A percentile compares a stretch with the other conserved stretches of the same genome.
phyloP scores from a whole-genome alignment of 192 early-diverging fungal species.

The Phycomyces blakesleeanus region DNA sequence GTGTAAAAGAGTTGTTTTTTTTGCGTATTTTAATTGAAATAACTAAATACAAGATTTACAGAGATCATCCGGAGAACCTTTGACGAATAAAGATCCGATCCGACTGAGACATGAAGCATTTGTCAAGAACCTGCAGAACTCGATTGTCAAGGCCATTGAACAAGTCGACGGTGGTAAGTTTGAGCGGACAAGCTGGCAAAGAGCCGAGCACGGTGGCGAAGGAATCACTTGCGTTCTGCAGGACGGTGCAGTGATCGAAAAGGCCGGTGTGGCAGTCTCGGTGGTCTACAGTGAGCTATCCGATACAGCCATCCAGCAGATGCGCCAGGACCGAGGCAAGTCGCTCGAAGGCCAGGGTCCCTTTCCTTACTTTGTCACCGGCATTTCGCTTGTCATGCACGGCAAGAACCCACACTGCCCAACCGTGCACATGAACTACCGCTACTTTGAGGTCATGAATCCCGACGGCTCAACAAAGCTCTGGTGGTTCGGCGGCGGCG shows the following conservation, averaged over 20 bases:
- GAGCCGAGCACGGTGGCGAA: conserved; percentile 81
- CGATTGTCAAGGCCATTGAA: conserved; percentile 68
- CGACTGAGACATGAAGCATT: conserved; percentile 75
- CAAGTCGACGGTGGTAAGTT: conserved; percentile 60
- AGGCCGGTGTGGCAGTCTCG: conserved; percentile 93
- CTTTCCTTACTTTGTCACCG: conserved; percentile 81
- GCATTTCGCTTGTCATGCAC: conserved; percentile 89
- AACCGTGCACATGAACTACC: conserved; percentile 95
- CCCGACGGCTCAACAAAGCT: conserved; percentile 57
- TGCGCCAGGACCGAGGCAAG: conserved; percentile 74
- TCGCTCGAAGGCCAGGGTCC: conserved; percentile 56
- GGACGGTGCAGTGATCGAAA: conserved; percentile 88
- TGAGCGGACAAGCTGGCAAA: conserved; percentile 75
- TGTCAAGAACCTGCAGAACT: conserved; percentile 70
- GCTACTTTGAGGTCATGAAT: conserved; percentile 89
- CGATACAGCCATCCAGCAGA: conserved; percentile 68
- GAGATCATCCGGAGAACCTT: conserved; percentile 18
- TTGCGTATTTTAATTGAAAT: no score
- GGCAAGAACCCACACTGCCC: conserved; percentile 92
- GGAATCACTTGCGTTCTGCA: conserved; percentile 90
- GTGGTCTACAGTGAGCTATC: conserved; percentile 81
- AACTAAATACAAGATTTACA: no score
- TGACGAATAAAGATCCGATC: conserved; percentile 54
- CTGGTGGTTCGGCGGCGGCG: conserved; percentile 97
- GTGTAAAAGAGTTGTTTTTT: no score